Evolutionary conservation across 2,329 filamentous ascomycete genomes (phyloP).

Genomic region (Phialemoniopsis sp.): DNA sequence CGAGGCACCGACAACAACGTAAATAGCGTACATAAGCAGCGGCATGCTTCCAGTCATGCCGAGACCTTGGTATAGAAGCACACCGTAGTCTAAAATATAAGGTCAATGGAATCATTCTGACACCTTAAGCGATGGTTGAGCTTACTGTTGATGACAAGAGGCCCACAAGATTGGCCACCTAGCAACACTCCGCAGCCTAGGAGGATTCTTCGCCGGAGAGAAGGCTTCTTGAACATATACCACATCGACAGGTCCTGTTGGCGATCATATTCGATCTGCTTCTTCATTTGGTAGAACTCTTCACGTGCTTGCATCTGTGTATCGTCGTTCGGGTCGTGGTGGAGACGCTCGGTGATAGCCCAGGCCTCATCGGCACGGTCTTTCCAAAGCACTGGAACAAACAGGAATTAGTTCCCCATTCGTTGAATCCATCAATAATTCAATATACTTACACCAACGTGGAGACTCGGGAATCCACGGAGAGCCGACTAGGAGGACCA

Average conservation of each 20-base stretch:
- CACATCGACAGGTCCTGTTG: slow-evolving; percentile 20
- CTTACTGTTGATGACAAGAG: slow-evolving; percentile 4
- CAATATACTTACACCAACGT: slow-evolving; percentile 24
- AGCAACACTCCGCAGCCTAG: slow-evolving; percentile 20
- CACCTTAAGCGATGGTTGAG: neutral
- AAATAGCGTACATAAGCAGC: slow-evolving; percentile 6
- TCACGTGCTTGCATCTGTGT: slow-evolving; percentile 28
- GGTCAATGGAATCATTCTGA: neutral
- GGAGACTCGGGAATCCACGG: slow-evolving; percentile 34
- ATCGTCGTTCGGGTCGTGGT: slow-evolving; percentile 28
- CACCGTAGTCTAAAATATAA: neutral
- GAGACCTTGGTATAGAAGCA: slow-evolving; percentile 4
- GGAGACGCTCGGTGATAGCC: slow-evolving; percentile 31
- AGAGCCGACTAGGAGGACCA: slow-evolving; percentile 31
- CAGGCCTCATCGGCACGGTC: slow-evolving; percentile 30
- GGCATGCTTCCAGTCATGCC: slow-evolving; percentile 5
- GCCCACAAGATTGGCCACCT: slow-evolving; percentile 3
- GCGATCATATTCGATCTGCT: slow-evolving; percentile 34
- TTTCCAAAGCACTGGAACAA: slow-evolving; percentile 22
- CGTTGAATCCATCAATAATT: too few relatives aligned
- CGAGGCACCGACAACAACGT: slow-evolving; percentile 2
- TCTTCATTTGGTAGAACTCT: slow-evolving; percentile 37
- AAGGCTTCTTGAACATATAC: slow-evolving; percentile 30
- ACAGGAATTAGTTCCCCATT: neutral
- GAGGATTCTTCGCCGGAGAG: slow-evolving; percentile 32